Evolutionary conservation across 208 protist genomes (phyloP), one percentile per base, ranked within the genome.

Genomic region (Acanthamoeba sp.): DNA sequence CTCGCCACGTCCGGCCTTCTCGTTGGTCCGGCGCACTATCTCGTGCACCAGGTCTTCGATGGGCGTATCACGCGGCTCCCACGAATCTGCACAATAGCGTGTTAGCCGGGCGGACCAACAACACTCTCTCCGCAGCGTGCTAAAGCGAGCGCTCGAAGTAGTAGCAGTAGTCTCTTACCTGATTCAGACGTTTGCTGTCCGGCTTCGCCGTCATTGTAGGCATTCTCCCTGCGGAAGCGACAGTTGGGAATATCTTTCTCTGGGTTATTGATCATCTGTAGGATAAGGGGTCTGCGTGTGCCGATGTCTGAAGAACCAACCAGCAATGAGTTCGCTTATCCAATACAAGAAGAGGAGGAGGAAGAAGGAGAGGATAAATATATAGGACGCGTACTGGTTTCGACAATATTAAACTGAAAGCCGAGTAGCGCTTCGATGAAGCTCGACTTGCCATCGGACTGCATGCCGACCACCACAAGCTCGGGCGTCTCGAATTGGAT

Each of bases 381-480:
- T 48, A 10, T 48, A 14, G 10, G 45, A 16, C 16, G 66, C 52
- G 93, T 95, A 91, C 71, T 95, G 6, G 93, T 94, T 27, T 97
- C 96, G 5, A 97, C 96, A 52, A 96, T 96, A 64, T 97, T 97
- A 45, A 97, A 97, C 88, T 97, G 96, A 50, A 97, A 97, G 36
- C 96, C 96, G n/a, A 97, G 76, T 14, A 97, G 38, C 24, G 95
- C 96, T 95, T 97, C 96, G 55, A 97, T 95, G 69, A 97, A 97
- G 45, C 80, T 94, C 42, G 90, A 95, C 85, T 97, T 97, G 55
- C 96, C 96, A 92, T 97, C 96, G 7, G 96, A 97, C 93, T 97
- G 96, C 96, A 97, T 97, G 40, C 96, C 96, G 32, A 97, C 96
- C 12, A 97, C 96, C 4, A 97, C 96, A 4, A 97, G 40, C 76